Evolutionary conservation across 768 basidiomycete genomes (phyloP), one percentile per base, ranked within the genome.

Genomic region (Floccularia luteovirens): DNA sequence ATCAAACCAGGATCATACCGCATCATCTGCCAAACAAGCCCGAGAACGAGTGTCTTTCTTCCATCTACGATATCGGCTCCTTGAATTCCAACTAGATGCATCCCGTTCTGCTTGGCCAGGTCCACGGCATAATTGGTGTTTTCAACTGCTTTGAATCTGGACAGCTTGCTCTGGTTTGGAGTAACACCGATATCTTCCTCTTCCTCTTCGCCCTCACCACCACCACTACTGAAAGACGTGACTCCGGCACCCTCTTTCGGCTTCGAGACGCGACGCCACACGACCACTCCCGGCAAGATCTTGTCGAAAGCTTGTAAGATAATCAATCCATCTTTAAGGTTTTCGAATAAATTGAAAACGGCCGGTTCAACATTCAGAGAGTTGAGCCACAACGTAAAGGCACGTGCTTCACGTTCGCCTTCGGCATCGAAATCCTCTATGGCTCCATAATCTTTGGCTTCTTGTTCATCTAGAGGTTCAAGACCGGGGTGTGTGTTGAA

Each of bases 391-490:
- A 99, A 77, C 0, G 87, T 99, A 58, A 99, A 99, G 22, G 93
- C 96, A 25, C 94, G 81, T 3, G 96, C 96, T 60, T 98, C 96
- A 34, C 96, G 82, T 60, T 99, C 96, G 44, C 96, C 96, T 60
- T 99, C 96, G 0, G 94, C 96, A 46, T 99, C 96, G 51, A 99
- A 99, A 64, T 98, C 96, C 53, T 97, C 94, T 24, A 99, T 76
- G 0, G 69, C 77, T 17, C 88, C 87, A 44, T 89, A 89, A 49
- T 88, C 86, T 46, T 94, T 91, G 3, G 86, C 86, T 57, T 97
- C 92, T 55, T 90, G 77, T 54, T 92, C 91, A 55, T 94, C 92
- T 32, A 98, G 76, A 1, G 94, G 94, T 45, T 77, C 96, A 23
- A 98, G 81, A 0, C 94, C 90, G 0, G 94, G 96, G 62, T 87